A percentile compares a stretch with the other conserved stretches of the same genome.
Conservation (phyloP, 768 basidiomycete species). For the Postia placenta region DNA sequence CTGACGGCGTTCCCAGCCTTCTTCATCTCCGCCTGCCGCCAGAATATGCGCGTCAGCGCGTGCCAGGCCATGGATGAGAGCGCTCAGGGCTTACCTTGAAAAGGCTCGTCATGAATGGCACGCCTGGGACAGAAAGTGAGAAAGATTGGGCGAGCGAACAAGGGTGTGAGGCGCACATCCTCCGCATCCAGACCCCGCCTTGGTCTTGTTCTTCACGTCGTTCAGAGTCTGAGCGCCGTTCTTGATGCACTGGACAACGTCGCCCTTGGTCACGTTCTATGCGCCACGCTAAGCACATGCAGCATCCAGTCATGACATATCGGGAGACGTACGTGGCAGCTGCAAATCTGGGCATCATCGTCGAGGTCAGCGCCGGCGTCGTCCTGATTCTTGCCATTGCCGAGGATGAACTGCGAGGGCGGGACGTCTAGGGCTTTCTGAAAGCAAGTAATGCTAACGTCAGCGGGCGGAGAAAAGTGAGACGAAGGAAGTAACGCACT, state of each 20-base stretch:
- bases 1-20: slow-evolving; percentile 53
- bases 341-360: slow-evolving; percentile 68
- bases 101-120: slow-evolving; percentile 47
- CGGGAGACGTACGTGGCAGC: slow-evolving; percentile 45
- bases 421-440: slow-evolving; percentile 58
- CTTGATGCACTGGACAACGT: slow-evolving; percentile 43
- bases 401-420: slow-evolving; percentile 63
- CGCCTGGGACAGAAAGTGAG: slow-evolving; percentile 21
- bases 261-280: slow-evolving; percentile 57
- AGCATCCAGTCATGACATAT: slow-evolving; percentile 20
- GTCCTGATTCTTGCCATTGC: slow-evolving; percentile 41
- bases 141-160: neutral
- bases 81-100: slow-evolving; percentile 25
- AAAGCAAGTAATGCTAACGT: slow-evolving; percentile 14
- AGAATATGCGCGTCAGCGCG: no score
- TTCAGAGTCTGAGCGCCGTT: slow-evolving; percentile 42
- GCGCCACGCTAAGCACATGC: neutral
- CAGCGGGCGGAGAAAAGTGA: neutral
- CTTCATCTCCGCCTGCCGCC: slow-evolving; percentile 50
- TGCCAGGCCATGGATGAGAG: slow-evolving; percentile 1
- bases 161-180: slow-evolving; percentile 33
- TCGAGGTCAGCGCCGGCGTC: slow-evolving; percentile 62
- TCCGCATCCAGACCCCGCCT: slow-evolving; percentile 68
- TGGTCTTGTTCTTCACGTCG: slow-evolving; percentile 59
- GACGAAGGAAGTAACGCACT: slow-evolving; percentile 23